Conservation (phyloP, 306 rosid species). For the Quercus mongolica region DNA sequence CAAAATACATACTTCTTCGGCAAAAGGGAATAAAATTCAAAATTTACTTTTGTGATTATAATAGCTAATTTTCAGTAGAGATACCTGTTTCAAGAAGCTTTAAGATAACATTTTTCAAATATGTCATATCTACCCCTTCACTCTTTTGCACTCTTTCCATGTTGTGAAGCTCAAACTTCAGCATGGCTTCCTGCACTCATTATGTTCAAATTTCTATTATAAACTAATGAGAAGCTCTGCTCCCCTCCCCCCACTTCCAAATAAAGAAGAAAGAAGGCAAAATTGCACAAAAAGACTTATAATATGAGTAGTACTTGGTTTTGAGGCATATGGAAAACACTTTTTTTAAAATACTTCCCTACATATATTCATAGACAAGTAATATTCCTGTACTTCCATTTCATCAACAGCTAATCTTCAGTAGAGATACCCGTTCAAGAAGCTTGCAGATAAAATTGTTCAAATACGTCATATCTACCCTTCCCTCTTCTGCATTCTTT, state of each 20-base stretch:
- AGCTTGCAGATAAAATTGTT: conserved; percentile 92
- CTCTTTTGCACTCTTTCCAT: conserved; percentile 78
- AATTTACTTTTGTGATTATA: not conserved
- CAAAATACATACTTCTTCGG: not conserved
- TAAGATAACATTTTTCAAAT: conserved; percentile 81
- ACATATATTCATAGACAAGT: conserved; percentile 4
- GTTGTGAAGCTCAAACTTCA: conserved; percentile 70
- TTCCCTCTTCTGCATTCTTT: conserved; percentile 81
- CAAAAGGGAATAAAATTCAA: not conserved
- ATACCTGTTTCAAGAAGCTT: conserved; percentile 96
- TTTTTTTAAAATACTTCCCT: not conserved
- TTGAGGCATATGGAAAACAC: not conserved
- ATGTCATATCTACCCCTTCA: conserved; percentile 96
- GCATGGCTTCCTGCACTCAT: conserved; percentile 62
- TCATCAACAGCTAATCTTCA: not conserved
- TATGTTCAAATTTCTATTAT: conserved; percentile 17
- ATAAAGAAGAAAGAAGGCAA: too few relatives aligned
- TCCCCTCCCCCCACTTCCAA: not conserved
- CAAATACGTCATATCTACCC: conserved; percentile 88
- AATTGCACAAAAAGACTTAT: not conserved
- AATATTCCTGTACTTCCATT: not conserved
- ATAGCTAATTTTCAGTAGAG: not conserved
- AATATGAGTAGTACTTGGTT: not conserved
- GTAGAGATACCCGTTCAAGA: conserved; percentile 52
- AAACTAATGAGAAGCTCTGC: not conserved